Evolutionary conservation across 1,284 basidiomycete species (phyloP), one percentile per base, ranked within the genome.

Genomic region (Termitomyces sp.): DNA sequence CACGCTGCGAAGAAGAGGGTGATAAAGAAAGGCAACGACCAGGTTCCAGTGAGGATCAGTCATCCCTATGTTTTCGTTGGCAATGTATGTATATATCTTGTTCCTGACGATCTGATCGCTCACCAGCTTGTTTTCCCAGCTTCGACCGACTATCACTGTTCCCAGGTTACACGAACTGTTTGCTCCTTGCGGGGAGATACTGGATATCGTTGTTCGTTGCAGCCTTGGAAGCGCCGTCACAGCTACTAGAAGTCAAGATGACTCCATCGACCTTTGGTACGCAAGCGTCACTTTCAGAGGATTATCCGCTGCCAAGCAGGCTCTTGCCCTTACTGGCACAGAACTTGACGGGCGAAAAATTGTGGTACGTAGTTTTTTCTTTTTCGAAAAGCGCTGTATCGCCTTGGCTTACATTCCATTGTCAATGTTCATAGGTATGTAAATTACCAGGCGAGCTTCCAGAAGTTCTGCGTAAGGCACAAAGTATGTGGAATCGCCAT

Each of bases 31-130:
- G 49, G 49, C 49, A 50, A 45, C 37, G 53, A 57, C 26, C 53
- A 61, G 28, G 48, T 37, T 28, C 48, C 47, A 57, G 57, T 53
- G 50, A 52, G 50, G 24, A 56, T 21, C 3, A 62, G 60, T 9
- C 66, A 63, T 40, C 68, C 67, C 19, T 69, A 69, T 54, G 69
- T 80, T 18, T 85, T 72, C 61, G 79, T 84, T 24, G 84, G 84
- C 35, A 85, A 85, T 62, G 84, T 86, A 58, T 57, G 80, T 61
- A 58, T 57, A 79, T 61, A 34, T 19, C 46, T 48, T 44, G 53
- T 55, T 38, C 21, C 21, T 33, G 51, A 40, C 30, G 21, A 5
- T 47, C 52, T 35, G 16, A 34, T 21, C 34, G 5, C 18, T 24
- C 14, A 24, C 11, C 18, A 28, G 40, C n/a, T 19, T 18, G 3